These are phyloP conservation scores for Lepiota subincarnata DNA, from an alignment of 768 basidiomycete genomes.

Conservation along the genomic window DNA sequence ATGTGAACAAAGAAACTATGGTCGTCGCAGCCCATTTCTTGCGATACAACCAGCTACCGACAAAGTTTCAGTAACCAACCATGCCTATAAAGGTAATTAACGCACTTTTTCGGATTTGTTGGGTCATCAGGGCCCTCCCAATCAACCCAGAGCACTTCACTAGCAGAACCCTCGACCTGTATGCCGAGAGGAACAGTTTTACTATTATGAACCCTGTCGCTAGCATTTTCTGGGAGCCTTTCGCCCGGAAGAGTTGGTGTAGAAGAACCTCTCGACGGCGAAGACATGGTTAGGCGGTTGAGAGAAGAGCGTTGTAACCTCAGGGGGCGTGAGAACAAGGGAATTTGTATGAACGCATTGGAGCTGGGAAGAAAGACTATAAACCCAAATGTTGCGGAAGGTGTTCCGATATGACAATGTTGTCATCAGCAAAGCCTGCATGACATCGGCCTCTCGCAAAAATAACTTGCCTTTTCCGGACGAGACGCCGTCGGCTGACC, in stretches of 20 bases:
- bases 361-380: background rate
- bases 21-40: conserved; percentile 63
- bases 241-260: conserved; percentile 12
- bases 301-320: background rate
- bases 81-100: background rate
- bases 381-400: background rate
- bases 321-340: background rate
- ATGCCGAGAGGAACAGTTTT: background rate
- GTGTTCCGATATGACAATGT: background rate
- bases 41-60: conserved; percentile 47
- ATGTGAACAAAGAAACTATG: conserved; percentile 65
- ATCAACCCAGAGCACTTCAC: conserved; percentile 40
- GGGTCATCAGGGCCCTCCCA: conserved; percentile 65
- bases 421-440: background rate
- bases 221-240: background rate
- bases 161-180: background rate
- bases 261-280: background rate
- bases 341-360: background rate
- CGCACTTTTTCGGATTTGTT: conserved; percentile 55
- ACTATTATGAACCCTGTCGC: background rate
- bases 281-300: background rate
- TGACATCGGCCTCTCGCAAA: background rate
- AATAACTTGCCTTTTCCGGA: background rate
- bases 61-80: background rate
- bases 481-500: background rate